Conservation (phyloP, 257 asterid species). For the Rhazya stricta region DNA sequence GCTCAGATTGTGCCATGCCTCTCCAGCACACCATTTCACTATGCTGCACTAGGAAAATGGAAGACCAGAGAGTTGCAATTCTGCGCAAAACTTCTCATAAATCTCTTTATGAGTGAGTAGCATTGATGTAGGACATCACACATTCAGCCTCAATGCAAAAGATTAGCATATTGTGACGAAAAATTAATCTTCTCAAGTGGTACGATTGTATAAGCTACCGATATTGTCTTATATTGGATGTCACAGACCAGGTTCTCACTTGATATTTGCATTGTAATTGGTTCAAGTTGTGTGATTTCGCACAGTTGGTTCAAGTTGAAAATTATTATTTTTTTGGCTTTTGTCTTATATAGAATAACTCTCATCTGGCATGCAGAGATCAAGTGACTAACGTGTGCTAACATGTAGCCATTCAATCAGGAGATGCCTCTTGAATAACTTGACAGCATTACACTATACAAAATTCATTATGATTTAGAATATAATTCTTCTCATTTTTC, state of each 20-base stretch:
- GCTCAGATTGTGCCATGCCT: not conserved
- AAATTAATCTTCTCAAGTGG: not conserved
- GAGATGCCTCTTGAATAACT: not conserved
- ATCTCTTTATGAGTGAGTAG: not conserved
- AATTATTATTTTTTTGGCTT: not conserved
- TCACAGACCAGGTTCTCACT: not conserved
- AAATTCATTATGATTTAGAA: not conserved
- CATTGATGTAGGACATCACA: not conserved
- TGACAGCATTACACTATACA: not conserved
- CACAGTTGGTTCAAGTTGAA: not conserved
- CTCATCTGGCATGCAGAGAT: not conserved
- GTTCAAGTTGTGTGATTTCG: not conserved
- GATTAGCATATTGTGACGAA: too few species aligned
- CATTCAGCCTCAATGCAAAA: not conserved
- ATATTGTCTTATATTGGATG: not conserved
- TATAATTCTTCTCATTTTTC: not conserved
- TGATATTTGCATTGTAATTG: not conserved
- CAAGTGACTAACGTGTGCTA: not conserved
- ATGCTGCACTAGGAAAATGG: not conserved
- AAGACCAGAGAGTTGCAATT: not conserved
- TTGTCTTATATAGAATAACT: not conserved
- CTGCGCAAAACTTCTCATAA: not conserved
- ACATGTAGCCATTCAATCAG: not conserved
- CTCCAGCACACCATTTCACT: not conserved
- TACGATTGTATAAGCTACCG: not conserved